These are phyloP conservation scores for Astraeus odoratus DNA, from an alignment of 768 basidiomycete genomes.

Conservation along the genomic window DNA sequence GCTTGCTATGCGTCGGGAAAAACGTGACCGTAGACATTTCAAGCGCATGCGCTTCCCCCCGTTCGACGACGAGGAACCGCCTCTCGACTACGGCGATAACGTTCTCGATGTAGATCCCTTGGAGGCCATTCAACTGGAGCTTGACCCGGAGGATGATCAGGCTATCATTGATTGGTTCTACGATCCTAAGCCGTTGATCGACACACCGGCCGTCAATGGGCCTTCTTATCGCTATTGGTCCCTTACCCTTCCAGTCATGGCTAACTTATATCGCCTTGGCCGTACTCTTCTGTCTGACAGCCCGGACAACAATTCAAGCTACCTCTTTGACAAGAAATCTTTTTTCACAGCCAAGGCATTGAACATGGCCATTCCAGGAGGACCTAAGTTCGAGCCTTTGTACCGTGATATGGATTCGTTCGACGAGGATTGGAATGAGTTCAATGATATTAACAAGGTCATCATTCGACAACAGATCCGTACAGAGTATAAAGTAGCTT, in stretches of 20 bases:
- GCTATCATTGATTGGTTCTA: conserved; percentile 98
- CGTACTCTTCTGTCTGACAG: conserved; percentile 91
- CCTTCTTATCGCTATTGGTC: conserved; percentile 92
- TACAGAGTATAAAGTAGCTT: conserved; percentile 98
- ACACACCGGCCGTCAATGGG: conserved; percentile 88
- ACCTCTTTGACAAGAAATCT: conserved; percentile 94
- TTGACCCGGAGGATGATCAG: conserved; percentile 86
- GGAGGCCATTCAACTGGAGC: conserved; percentile 94
- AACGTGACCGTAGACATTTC: conserved; percentile 97
- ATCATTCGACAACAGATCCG: conserved; percentile 98
- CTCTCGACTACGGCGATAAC: conserved; percentile 98
- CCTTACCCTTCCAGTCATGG: conserved; percentile 89
- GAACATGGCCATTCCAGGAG: conserved; percentile 96
- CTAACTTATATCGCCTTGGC: conserved; percentile 92
- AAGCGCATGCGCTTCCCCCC: conserved; percentile 99
- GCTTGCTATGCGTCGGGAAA: conserved; percentile 98
- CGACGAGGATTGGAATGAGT: conserved; percentile 99
- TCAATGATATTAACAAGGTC: conserved; percentile 99
- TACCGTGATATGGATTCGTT: conserved; percentile 96
- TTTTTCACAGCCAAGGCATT: conserved; percentile 98
- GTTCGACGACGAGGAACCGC: conserved; percentile 98
- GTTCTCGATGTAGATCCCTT: conserved; percentile 96
- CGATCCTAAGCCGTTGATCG: conserved; percentile 89
- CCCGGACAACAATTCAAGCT: conserved; percentile 83
- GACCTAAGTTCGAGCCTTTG: conserved; percentile 96